Evolutionary conservation across 116 monocot genomes (phyloP), one percentile per base, ranked within the genome.

Genomic region (Zostera marina): DNA sequence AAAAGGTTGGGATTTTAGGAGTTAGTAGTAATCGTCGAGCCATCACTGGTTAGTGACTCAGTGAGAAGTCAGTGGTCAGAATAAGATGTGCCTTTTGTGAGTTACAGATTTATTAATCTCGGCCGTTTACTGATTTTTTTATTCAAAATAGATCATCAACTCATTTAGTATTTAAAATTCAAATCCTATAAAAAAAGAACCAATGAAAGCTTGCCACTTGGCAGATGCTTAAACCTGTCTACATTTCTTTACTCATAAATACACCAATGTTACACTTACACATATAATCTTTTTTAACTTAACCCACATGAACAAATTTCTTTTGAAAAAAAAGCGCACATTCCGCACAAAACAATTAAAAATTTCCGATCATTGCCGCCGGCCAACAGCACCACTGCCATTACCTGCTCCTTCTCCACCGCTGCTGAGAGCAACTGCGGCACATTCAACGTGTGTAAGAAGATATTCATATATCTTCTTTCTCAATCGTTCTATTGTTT

Each of bases 401-500:
- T 5, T 5, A 32, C 32, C 32, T 32, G 0, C 32, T 32, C 5
- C 32, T 32, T 5, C 32, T 3, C 32, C 5, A 40, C 24, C 41
- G 19, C 45, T 38, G 14, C 45, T 19, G 44, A 96, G 74, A 2
- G 90, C 85, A 15, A 77, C 82, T 0, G 90, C 89, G 7, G 96
- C 85, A 3, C 80, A 85, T 63, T 96, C 96, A 24, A 96, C 96
- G 60, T 96, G 82, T 1, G 76, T 68, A 12, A 96, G 73, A 22
- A 96, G 76, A 61, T 89, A 96, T 49, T 85, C 89, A 41, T 89
- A 96, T 42, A 96, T 96, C 68, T 96, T 96, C 74, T 85, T 96
- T 68, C 85, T 76, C 22, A 96, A 44, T 59, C 72, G 58, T 44
- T 82, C 78, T 1, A 89, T 62, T 3, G 74, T 96, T 62, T 89